These are phyloP conservation scores for Wickerhamia fluorescens DNA, from an alignment of 805 yeast species.

Conservation along the genomic window DNA sequence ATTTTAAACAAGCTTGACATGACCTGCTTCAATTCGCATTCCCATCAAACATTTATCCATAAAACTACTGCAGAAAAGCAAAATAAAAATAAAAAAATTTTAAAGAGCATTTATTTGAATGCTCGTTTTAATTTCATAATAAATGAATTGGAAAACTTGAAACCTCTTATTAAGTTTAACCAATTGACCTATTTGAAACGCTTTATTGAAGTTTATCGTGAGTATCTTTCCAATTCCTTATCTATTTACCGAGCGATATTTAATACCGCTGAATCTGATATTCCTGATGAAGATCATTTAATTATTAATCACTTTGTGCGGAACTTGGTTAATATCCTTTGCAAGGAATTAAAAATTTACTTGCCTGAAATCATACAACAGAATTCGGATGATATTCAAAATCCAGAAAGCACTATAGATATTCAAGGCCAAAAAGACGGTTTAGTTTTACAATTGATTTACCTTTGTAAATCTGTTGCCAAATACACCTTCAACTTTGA, in stretches of 20 bases:
- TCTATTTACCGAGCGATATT: slow-evolving; percentile 62
- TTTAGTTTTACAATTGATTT: slow-evolving; percentile 72
- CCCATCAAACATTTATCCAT: slow-evolving; percentile 1
- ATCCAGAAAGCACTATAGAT: slow-evolving; percentile 18
- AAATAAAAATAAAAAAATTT: slow-evolving; percentile 11
- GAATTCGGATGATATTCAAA: slow-evolving; percentile 9
- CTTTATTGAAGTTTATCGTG: slow-evolving; percentile 78
- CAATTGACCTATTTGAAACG: slow-evolving; percentile 64
- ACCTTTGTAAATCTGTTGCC: slow-evolving; percentile 81
- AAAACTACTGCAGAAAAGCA: slow-evolving; percentile 1
- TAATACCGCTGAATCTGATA: slow-evolving; percentile 12
- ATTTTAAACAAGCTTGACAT: slow-evolving; percentile 54
- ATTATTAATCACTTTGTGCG: slow-evolving; percentile 23
- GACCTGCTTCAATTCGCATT: slow-evolving; percentile 4
- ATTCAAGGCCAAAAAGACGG: slow-evolving; percentile 47
- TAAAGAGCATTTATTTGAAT: slow-evolving; percentile 53
- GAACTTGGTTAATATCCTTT: slow-evolving; percentile 20
- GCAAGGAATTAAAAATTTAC: slow-evolving; percentile 15
- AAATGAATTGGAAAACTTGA: slow-evolving; percentile 50
- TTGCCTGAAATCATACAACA: slow-evolving; percentile 13
- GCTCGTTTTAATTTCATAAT: slow-evolving; percentile 64
- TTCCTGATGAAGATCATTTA: slow-evolving; percentile 14
- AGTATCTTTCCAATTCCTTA: slow-evolving; percentile 68
- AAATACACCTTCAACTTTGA: slow-evolving; percentile 69
- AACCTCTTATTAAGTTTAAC: slow-evolving; percentile 48